Percentiles rank a stretch among this genome's conserved stretches.
phyloP scores from a whole-genome alignment of 2,329 filamentous ascomycete species.

The Hymenoscyphus repandus region DNA sequence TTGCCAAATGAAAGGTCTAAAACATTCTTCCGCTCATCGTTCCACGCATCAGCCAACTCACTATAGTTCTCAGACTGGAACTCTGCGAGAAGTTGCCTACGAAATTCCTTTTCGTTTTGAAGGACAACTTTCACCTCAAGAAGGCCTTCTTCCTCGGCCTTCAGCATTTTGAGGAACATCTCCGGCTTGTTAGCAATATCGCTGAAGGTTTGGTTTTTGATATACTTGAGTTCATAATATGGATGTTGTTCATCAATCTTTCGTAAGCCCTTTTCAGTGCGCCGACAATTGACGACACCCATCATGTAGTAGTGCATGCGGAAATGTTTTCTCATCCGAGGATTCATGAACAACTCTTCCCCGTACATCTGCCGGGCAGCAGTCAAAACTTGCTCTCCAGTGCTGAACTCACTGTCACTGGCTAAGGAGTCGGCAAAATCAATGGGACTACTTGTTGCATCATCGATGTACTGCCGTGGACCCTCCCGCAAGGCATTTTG shows the following conservation, averaged over 20 bases:
- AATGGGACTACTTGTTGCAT: conserved; percentile 72
- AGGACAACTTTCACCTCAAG: conserved; percentile 79
- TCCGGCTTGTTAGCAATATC: conserved; percentile 81
- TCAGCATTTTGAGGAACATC: conserved; percentile 93
- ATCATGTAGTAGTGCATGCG: conserved; percentile 77
- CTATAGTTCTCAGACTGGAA: conserved; percentile 96
- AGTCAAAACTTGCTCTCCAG: conserved; percentile 67
- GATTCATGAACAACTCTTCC: conserved; percentile 84
- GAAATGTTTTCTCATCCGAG: conserved; percentile 83
- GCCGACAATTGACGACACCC: conserved; percentile 77
- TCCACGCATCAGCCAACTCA: conserved; percentile 93
- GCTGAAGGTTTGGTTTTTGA: conserved; percentile 79
- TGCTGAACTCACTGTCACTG: conserved; percentile 66
- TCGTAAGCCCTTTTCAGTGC: conserved; percentile 89
- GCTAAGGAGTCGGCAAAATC: conserved; percentile 80
- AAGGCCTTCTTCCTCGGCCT: conserved; percentile 89
- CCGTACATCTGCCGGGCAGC: conserved; percentile 84
- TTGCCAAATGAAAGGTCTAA: conserved; percentile 77
- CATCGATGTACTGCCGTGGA: conserved; percentile 77
- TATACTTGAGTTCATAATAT: conserved; percentile 97
- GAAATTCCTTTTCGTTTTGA: conserved; percentile 71
- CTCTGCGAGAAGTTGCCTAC: conserved; percentile 69
- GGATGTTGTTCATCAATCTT: conserved; percentile 93
- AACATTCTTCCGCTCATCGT: conserved; percentile 77
- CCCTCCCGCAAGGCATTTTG: conserved; percentile 78